Percentiles rank a stretch among this genome's conserved stretches.
phyloP scores from a whole-genome alignment of 805 yeast species.

The Nakazawaea ernobii region DNA sequence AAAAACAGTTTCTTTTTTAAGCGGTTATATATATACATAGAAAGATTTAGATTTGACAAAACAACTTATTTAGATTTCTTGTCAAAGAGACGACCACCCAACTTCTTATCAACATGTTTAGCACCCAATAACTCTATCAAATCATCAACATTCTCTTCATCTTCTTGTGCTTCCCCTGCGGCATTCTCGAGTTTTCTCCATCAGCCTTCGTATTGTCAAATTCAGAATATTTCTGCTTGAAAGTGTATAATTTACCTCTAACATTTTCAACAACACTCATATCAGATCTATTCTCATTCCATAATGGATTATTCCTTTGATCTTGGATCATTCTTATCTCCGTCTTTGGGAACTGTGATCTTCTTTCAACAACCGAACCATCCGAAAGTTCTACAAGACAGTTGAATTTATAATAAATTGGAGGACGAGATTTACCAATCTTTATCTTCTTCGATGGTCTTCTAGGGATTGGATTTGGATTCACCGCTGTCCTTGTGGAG shows the following conservation, averaged over 20 bases:
- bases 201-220: conserved; percentile 29
- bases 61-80: conserved; percentile 2
- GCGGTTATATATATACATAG: background rate
- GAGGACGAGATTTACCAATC: conserved; percentile 87
- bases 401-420: conserved; percentile 87
- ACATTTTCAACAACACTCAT: conserved; percentile 70
- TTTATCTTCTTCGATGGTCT: conserved; percentile 66
- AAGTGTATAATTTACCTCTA: conserved; percentile 72
- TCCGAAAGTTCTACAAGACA: conserved; percentile 87
- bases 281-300: conserved; percentile 87
- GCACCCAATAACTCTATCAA: conserved; percentile 56
- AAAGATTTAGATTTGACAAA: background rate
- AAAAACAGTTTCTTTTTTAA: background rate
- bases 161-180: conserved; percentile 11
- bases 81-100: conserved; percentile 23
- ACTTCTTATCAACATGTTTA: conserved; percentile 27
- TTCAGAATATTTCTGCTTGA: conserved; percentile 59
- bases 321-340: conserved; percentile 84
- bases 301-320: conserved; percentile 77
- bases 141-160: conserved; percentile 30
- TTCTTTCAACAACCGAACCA: conserved; percentile 81
- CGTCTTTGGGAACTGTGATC: conserved; percentile 82
- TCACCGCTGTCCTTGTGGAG: conserved; percentile 10
- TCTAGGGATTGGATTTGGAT: conserved; percentile 20
- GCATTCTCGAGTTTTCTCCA: conserved; percentile 15